These are phyloP conservation scores for Brasenia schreberi DNA, from an alignment of 164 flowering plant genomes.

Conservation along the genomic window DNA sequence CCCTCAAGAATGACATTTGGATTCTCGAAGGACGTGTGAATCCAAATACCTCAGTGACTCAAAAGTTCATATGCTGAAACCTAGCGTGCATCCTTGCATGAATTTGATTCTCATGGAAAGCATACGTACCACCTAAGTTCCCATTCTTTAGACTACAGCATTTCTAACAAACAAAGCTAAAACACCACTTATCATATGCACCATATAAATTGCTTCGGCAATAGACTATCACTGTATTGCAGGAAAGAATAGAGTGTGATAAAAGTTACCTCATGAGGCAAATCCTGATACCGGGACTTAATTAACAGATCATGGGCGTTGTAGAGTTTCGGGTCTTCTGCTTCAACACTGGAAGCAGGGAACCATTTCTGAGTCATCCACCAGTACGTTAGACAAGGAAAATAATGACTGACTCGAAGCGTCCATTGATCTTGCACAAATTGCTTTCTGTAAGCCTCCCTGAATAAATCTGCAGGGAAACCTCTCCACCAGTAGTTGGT, in stretches of 20 bases:
- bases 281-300: not conserved
- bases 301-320: not conserved
- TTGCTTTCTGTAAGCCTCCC: constrained; percentile 3
- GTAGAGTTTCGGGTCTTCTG: not conserved
- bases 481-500: constrained; percentile 35
- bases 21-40: no score
- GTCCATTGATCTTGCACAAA: constrained; percentile 15
- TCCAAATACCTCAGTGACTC: no score
- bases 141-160: no score
- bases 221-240: not conserved
- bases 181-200: no score
- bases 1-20: no score
- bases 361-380: constrained; percentile 29
- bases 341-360: constrained; percentile 11
- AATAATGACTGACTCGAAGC: constrained; percentile 16
- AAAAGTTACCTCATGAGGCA: not conserved
- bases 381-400: constrained; percentile 22
- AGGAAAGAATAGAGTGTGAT: not conserved
- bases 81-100: not conserved
- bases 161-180: no score
- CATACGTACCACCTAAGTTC: no score
- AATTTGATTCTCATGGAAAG: no score
- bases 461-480: constrained; percentile 13
- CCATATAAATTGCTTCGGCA: no score
- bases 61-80: no score